phyloP scores from a whole-genome alignment of 306 rosid genomes.

The Lathyrus sativus region DNA sequence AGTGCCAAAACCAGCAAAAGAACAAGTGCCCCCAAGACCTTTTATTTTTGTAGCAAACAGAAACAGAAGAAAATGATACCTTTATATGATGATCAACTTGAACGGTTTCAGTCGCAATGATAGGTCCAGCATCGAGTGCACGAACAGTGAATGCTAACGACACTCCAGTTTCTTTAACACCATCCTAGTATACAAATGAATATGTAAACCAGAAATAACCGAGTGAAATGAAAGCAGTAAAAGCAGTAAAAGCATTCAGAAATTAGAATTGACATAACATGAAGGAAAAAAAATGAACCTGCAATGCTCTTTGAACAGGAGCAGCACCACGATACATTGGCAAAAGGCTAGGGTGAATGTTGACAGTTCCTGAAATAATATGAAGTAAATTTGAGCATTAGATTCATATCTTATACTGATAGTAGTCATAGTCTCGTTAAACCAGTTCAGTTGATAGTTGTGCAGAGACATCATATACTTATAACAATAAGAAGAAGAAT shows the following conservation, averaged over 20 bases:
- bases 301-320: constrained; percentile 94
- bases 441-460: too few relatives aligned
- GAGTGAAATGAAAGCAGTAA: constrained; percentile 1
- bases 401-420: background rate
- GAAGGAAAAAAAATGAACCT: constrained; percentile 46
- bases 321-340: constrained; percentile 96
- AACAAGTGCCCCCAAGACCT: background rate
- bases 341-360: constrained; percentile 85
- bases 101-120: constrained; percentile 64
- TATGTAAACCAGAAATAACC: background rate
- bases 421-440: too few relatives aligned
- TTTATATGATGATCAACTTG: constrained; percentile 73
- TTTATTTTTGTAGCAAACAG: constrained; percentile 9
- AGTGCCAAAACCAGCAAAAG: background rate
- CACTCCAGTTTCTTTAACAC: constrained; percentile 83
- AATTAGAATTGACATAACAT: background rate
- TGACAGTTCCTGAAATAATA: constrained; percentile 74
- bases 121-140: constrained; percentile 88
- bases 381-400: constrained; percentile 14
- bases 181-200: constrained; percentile 57
- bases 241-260: background rate
- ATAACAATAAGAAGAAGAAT: background rate
- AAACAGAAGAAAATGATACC: constrained; percentile 44
- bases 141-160: constrained; percentile 92
- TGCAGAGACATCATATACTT: too few relatives aligned